These are phyloP conservation scores for Solanum etuberosum DNA, from an alignment of 257 asterid species.

Conservation along the genomic window DNA sequence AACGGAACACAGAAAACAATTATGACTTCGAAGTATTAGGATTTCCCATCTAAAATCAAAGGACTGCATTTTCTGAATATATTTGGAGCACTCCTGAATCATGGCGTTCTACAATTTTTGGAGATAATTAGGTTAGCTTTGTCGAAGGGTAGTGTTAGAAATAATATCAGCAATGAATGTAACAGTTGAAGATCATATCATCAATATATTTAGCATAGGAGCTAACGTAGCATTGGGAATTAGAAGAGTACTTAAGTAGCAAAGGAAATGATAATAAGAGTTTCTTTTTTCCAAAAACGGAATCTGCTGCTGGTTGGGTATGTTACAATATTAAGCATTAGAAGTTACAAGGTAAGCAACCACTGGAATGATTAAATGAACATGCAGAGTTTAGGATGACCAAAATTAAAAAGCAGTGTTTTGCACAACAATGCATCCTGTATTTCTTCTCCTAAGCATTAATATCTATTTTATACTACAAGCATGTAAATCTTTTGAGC, in stretches of 20 bases:
- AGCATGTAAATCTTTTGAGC: background rate
- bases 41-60: background rate
- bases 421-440: background rate
- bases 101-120: background rate
- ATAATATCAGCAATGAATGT: background rate
- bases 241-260: background rate
- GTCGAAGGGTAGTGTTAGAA: background rate
- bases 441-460: background rate
- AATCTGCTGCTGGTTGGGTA: background rate
- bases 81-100: background rate
- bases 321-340: background rate
- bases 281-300: background rate
- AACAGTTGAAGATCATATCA: background rate
- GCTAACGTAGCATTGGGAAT: background rate
- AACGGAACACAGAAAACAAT: background rate
- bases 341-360: background rate
- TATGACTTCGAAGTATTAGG: background rate
- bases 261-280: background rate
- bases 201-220: background rate
- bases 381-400: background rate
- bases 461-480: background rate
- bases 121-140: background rate
- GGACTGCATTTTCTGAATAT: background rate
- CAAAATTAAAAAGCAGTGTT: background rate
- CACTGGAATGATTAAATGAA: background rate